A percentile compares a stretch with the other conserved stretches of the same genome.
Evolutionary conservation across 495 filamentous ascomycete species (phyloP).

Genomic region (Xylaria curta): DNA sequence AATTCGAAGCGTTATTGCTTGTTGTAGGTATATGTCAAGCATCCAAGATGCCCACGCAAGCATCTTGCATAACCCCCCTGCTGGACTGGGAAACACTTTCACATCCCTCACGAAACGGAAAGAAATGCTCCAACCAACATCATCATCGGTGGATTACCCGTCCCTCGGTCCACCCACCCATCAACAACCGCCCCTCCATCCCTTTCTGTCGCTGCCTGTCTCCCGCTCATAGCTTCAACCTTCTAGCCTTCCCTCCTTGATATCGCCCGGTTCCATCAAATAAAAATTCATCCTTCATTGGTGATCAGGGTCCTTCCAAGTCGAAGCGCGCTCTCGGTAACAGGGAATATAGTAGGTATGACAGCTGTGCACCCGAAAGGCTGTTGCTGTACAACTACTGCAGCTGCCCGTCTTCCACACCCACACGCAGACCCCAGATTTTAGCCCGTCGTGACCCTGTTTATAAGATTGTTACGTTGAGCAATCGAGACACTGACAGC

Average conservation of each 20-base stretch:
- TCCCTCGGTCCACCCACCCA: slow-evolving; percentile 39
- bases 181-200: slow-evolving; percentile 20
- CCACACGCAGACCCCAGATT: slow-evolving; percentile 37
- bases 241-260: slow-evolving; percentile 15
- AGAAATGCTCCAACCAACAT: slow-evolving; percentile 17
- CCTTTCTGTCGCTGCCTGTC: slow-evolving; percentile 29
- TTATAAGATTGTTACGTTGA: slow-evolving; percentile 35
- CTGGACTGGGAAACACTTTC: slow-evolving; percentile 2
- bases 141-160: slow-evolving; percentile 15
- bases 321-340: slow-evolving; percentile 4
- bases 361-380: slow-evolving; percentile 13
- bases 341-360: slow-evolving; percentile 15
- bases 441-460: slow-evolving; percentile 38
- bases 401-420: slow-evolving; percentile 27
- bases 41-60: slow-evolving; percentile 17
- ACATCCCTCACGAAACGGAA: neutral
- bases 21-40: neutral
- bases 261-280: slow-evolving; percentile 16
- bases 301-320: slow-evolving; percentile 1
- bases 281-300: neutral
- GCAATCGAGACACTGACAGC: slow-evolving; percentile 19
- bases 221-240: slow-evolving; percentile 15
- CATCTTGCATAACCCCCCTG: slow-evolving; percentile 16
- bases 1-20: neutral
- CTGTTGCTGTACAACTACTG: slow-evolving; percentile 38